Base-by-base conservation (phyloP, 2,329 filamentous ascomycete species). In the Bipolaris sorokiniana region DNA sequence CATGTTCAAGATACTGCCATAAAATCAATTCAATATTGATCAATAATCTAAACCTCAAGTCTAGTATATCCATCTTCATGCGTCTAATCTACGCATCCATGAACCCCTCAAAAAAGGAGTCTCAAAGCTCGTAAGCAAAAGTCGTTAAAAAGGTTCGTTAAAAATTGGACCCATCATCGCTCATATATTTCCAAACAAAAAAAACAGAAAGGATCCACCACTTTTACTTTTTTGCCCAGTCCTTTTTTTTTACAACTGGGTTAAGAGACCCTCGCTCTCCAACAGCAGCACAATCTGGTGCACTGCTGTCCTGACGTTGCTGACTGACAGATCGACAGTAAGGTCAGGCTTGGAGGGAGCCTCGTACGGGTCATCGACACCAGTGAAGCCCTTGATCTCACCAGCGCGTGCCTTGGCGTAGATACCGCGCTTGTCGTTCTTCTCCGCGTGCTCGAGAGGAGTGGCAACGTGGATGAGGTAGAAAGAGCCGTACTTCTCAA, bases 281-380 rank as follows among this genome's bases (percentile, higher is more conserved):
- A 99, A 83, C 80, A 97, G 80, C 72, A 99, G 84, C 63, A 99
- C 86, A 72, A 99, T 98, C 85, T 98, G 91, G 82, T 99, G 95
- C 51, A 99, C 95, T 61, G 94, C 94, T 58, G 90, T 95, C 73
- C 95, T 86, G 46, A 98, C 93, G 65, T 87, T 90, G 79, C 91
- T 92, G 85, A 90, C 95, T 80, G 90, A 88, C 54, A 89, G 77
- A 78, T 98, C 90, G 37, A 98, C 94, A 5, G 87, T 86, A 64
- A 99, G 83, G 76, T 98, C 88, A 31, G 93, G 86, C 80, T 94
- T 92, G 66, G 80, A 71, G 9, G 95, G 95, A 20, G 79, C 75
- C 87, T 99, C 95, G 76, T 99, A 99, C 47, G 95, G 93, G 81
- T 98, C 94, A 76, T 98, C 94, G 55, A 99, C 92, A 71, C 95